Base-by-base conservation (phyloP, 129 eudicot species). In the Chrysanthemum lavandulifolium region DNA sequence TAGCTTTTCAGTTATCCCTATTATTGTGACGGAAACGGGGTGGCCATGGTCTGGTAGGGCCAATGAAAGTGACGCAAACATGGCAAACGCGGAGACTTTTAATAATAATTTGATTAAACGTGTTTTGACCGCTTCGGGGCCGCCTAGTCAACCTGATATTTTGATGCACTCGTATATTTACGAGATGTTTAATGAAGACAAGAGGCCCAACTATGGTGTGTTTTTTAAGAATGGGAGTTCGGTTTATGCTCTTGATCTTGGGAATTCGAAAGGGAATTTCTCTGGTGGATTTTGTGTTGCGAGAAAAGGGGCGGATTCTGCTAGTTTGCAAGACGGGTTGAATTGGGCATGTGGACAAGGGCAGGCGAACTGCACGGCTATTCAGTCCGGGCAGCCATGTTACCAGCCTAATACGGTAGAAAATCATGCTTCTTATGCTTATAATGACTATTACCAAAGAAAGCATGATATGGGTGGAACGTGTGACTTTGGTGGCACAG, bases 21-120 rank as follows among this genome's bases (percentile, higher is more conserved):
- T 90, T 56, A 83, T 90, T 1, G 96, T 87, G 48, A 90, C 91
- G 0, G 88, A 90, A 83, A 73, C 96, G 5, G 96, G 96, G 31
- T 90, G 96, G 96, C 96, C 96, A 8, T 87, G 84, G 81, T 53
- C 80, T 2, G 94, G 96, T 31, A 88, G 80, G 0, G 67, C 81
- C 71, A 85, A 74, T 19, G 96, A 89, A 61, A 88, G 84, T 65
- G 90, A 87, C 60, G 94, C 96, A 61, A 87, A 90, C 7, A 69
- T 69, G 49, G 76, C 68, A 53, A 84, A 84, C 29, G 96, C 96
- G 2, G 84, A 84, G 63, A 82, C 89, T 31, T 90, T 82, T 43
- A 85, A 76, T 27, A 85, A 83, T 50, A 86, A 90, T 23, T 81
- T 90, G 79, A 75, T 90, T 40, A 55, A 15, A 23, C 89, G 90